Evolutionary conservation across 257 asterid genomes (phyloP).

Genomic region (Lycium ferocissimum): DNA sequence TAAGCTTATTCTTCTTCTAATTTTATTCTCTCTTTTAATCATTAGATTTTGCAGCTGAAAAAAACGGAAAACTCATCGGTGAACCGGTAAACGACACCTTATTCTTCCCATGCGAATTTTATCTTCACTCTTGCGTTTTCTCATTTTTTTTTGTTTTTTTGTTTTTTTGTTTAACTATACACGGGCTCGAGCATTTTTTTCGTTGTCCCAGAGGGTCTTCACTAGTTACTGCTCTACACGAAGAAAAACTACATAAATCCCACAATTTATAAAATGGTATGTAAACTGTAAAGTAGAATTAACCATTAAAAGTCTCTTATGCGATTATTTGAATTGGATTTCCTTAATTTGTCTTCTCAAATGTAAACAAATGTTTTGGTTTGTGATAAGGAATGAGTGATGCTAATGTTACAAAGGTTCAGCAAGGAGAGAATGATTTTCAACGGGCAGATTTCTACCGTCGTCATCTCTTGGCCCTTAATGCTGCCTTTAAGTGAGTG

Average conservation of each 20-base stretch:
- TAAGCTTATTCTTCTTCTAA: background rate
- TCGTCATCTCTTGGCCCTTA: conserved; percentile 48
- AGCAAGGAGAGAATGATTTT: conserved; percentile 33
- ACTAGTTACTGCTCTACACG: conserved; percentile 34
- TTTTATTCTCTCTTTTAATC: too few relatives aligned
- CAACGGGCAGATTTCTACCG: conserved; percentile 37
- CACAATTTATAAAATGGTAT: conserved; percentile 41
- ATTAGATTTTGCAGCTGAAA: background rate
- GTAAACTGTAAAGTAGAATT: background rate
- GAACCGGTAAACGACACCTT: conserved; percentile 1
- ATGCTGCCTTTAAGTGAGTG: conserved; percentile 55
- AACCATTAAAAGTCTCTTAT: background rate
- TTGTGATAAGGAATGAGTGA: conserved; percentile 33
- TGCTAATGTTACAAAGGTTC: background rate
- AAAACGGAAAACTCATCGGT: conserved; percentile 24
- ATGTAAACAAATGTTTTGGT: background rate
- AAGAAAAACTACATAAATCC: conserved; percentile 40
- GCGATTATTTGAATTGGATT: background rate
- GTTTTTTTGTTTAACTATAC: background rate
- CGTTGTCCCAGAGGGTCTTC: conserved; percentile 39
- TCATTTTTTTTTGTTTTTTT: too few relatives aligned
- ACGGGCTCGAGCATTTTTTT: conserved; percentile 33
- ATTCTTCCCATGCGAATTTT: background rate
- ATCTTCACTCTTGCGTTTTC: background rate
- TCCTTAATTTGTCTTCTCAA: background rate